phyloP scores from a whole-genome alignment of 257 asterid genomes.

The Rubia yunnanensis region DNA sequence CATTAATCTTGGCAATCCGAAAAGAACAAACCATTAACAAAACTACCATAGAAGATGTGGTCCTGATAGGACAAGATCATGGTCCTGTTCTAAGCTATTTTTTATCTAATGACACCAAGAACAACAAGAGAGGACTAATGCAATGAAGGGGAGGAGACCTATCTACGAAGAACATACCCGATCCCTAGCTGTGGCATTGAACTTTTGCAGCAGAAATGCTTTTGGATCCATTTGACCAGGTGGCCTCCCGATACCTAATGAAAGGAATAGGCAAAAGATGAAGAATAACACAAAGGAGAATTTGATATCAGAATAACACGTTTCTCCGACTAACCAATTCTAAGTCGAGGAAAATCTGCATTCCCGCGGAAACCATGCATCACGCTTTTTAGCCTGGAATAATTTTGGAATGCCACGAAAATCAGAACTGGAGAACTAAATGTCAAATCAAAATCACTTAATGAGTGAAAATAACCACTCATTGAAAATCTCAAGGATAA shows the following conservation, averaged over 20 bases:
- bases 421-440: not conserved
- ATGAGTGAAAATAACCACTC: not conserved
- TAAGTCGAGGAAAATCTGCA: constrained; percentile 77
- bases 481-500: not conserved
- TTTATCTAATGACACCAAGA: not conserved
- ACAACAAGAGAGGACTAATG: not conserved
- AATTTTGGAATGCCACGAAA: constrained; percentile 4
- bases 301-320: constrained; percentile 8
- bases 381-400: constrained; percentile 61
- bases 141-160: constrained; percentile 9
- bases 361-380: constrained; percentile 73
- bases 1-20: constrained; percentile 51
- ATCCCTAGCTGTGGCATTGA: constrained; percentile 66
- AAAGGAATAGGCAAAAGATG: constrained; percentile 1
- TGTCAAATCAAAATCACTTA: not conserved
- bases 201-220: constrained; percentile 85
- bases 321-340: constrained; percentile 60
- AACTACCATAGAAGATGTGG: not conserved
- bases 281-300: constrained; percentile 3
- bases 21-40: not conserved
- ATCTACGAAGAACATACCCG: constrained; percentile 40
- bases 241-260: constrained; percentile 85
- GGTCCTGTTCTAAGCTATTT: not conserved
- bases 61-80: not conserved
- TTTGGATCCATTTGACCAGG: constrained; percentile 99